Evolutionary conservation across 2,329 filamentous ascomycete genomes (phyloP).

Genomic region (Arthroderma uncinatum): DNA sequence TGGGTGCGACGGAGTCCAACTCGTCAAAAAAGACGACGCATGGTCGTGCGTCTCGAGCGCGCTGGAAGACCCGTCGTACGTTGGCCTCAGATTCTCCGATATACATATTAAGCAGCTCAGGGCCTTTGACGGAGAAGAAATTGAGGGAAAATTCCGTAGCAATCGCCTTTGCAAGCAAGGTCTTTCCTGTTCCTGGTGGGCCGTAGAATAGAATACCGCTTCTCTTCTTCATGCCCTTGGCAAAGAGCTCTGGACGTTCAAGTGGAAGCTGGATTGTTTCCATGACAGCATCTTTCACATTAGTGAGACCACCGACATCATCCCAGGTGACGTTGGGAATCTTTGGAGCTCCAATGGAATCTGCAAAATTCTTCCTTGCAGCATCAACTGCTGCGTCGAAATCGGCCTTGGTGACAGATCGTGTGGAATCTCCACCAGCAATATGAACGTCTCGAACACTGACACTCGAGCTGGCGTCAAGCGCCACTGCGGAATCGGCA

Average conservation of each 20-base stretch:
- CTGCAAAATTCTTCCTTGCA: slow-evolving; percentile 93
- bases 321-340: slow-evolving; percentile 99
- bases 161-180: slow-evolving; percentile 96
- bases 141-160: slow-evolving; percentile 99
- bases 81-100: slow-evolving; percentile 99
- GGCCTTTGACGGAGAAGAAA: slow-evolving; percentile 99
- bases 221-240: slow-evolving; percentile 96
- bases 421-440: slow-evolving; percentile 68
- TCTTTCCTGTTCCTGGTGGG: slow-evolving; percentile 99
- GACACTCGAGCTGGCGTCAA: slow-evolving; percentile 32
- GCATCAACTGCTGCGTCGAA: slow-evolving; percentile 91
- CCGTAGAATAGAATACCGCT: slow-evolving; percentile 98
- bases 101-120: slow-evolving; percentile 98
- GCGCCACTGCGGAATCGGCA: slow-evolving; percentile 32
- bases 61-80: slow-evolving; percentile 99
- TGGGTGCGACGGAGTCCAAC: slow-evolving; percentile 97
- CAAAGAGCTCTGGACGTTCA: slow-evolving; percentile 98
- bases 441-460: slow-evolving; percentile 76
- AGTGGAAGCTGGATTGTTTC: slow-evolving; percentile 98
- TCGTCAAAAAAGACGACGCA: slow-evolving; percentile 99
- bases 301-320: slow-evolving; percentile 95
- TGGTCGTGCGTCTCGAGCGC: slow-evolving; percentile 92
- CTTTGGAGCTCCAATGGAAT: slow-evolving; percentile 93
- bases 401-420: slow-evolving; percentile 68
- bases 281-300: slow-evolving; percentile 98